These are phyloP conservation scores for Cercospora beticola DNA, from an alignment of 2,329 filamentous ascomycete species.

Conservation along the genomic window DNA sequence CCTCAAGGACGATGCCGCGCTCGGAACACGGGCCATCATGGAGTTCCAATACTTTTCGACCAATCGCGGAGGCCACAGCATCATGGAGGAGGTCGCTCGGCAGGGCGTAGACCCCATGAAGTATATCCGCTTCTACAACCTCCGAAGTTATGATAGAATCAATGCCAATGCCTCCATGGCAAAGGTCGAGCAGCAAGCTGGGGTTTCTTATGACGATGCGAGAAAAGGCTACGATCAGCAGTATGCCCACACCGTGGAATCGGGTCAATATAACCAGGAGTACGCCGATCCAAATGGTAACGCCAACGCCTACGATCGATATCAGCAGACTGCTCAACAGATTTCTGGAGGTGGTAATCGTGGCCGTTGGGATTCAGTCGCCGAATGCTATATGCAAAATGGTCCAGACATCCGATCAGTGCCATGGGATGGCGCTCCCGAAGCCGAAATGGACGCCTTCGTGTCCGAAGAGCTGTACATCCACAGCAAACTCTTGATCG, in stretches of 20 bases:
- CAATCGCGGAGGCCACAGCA: constrained; percentile 72
- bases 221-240: constrained; percentile 55
- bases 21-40: constrained; percentile 82
- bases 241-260: constrained; percentile 31
- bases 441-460: constrained; percentile 60
- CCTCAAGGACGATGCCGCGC: constrained; percentile 67
- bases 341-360: constrained; percentile 48
- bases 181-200: constrained; percentile 60
- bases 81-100: constrained; percentile 67
- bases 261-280: constrained; percentile 37
- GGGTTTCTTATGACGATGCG: constrained; percentile 67
- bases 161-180: constrained; percentile 65
- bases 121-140: constrained; percentile 83
- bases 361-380: constrained; percentile 71
- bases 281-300: constrained; percentile 31
- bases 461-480: constrained; percentile 64
- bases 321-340: constrained; percentile 67
- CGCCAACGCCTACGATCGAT: constrained; percentile 57
- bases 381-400: constrained; percentile 78
- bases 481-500: constrained; percentile 72
- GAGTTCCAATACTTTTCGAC: constrained; percentile 83
- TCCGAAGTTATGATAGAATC: constrained; percentile 81
- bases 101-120: constrained; percentile 67
- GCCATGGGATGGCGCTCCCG: constrained; percentile 57
- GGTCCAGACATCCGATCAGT: constrained; percentile 68